Conservation (phyloP, 768 basidiomycete genomes). For the Gelatoporia subvermispora region DNA sequence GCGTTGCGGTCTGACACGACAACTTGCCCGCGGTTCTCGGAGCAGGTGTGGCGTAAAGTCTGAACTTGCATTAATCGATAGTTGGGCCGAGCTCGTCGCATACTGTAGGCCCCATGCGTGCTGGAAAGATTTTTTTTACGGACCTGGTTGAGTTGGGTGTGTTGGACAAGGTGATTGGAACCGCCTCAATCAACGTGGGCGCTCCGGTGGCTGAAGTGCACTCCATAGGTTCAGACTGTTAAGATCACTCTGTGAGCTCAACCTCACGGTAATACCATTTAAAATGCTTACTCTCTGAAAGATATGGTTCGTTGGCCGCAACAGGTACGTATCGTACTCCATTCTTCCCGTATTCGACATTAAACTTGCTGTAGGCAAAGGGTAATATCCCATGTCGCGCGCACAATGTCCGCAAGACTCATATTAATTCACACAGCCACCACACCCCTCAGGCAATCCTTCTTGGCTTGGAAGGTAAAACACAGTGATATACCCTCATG, state of each 20-base stretch:
- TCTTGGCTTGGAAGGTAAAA: conserved; percentile 65
- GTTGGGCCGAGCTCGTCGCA: conserved; percentile 61
- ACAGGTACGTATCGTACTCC: conserved; percentile 50
- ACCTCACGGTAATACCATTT: not conserved
- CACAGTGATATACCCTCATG: not conserved
- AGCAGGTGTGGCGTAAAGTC: not conserved
- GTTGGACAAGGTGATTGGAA: conserved; percentile 59
- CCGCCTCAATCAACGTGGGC: no score
- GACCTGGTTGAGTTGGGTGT: conserved; percentile 66
- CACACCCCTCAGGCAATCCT: conserved; percentile 86
- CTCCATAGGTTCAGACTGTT: conserved; percentile 58
- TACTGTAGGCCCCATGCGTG: conserved; percentile 85
- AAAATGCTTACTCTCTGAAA: conserved; percentile 20
- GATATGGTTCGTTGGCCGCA: conserved; percentile 90
- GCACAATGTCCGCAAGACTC: not conserved
- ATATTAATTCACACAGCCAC: conserved; percentile 42
- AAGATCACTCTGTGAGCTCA: conserved; percentile 76
- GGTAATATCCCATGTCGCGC: conserved; percentile 37
- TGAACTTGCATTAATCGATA: conserved; percentile 15
- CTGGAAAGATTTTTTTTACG: conserved; percentile 80
- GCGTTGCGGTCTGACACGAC: conserved; percentile 19
- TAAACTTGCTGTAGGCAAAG: conserved; percentile 52
- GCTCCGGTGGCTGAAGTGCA: not conserved
- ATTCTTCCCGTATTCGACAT: not conserved
- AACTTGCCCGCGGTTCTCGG: not conserved